Evolutionary conservation across 768 basidiomycete genomes (phyloP).

Genomic region (Boletus sp.): DNA sequence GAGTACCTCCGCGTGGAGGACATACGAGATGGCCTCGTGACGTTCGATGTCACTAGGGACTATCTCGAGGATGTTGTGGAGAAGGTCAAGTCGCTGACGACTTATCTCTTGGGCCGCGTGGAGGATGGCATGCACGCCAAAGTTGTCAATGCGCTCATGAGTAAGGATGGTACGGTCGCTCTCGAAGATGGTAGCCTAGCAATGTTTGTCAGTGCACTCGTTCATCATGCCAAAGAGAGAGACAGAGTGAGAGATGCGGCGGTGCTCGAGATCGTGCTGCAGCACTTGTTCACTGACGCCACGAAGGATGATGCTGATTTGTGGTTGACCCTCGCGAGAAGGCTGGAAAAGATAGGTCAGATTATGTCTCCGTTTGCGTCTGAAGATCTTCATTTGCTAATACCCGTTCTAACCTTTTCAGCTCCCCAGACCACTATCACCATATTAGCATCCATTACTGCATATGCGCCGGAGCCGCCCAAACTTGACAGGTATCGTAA

Average conservation of each 20-base stretch:
- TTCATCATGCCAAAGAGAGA: constrained; percentile 29
- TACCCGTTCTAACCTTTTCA: constrained; percentile 26
- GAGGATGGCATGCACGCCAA: constrained; percentile 50
- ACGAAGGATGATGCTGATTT: constrained; percentile 65
- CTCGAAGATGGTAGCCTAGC: constrained; percentile 21
- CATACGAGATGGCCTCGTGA: constrained; percentile 49
- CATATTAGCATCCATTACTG: constrained; percentile 60
- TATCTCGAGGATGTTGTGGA: constrained; percentile 39
- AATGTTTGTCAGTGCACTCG: constrained; percentile 35
- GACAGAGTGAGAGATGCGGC: constrained; percentile 58
- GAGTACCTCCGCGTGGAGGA: constrained; percentile 59
- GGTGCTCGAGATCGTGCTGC: constrained; percentile 59
- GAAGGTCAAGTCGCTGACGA: constrained; percentile 51
- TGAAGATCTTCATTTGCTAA: constrained; percentile 1
- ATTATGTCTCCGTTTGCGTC: background rate
- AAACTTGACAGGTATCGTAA: constrained; percentile 82
- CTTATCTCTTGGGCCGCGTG: constrained; percentile 58
- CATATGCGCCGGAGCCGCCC: constrained; percentile 63
- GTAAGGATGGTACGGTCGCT: constrained; percentile 22
- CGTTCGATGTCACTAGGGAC: constrained; percentile 8
- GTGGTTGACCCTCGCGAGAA: constrained; percentile 74
- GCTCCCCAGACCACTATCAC: constrained; percentile 71
- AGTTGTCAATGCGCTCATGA: constrained; percentile 38
- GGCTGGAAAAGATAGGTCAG: constrained; percentile 61
- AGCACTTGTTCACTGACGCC: constrained; percentile 56